Evolutionary conservation across 2,329 filamentous ascomycete genomes (phyloP), one percentile per base, ranked within the genome.

Genomic region (Eutypella sp.): DNA sequence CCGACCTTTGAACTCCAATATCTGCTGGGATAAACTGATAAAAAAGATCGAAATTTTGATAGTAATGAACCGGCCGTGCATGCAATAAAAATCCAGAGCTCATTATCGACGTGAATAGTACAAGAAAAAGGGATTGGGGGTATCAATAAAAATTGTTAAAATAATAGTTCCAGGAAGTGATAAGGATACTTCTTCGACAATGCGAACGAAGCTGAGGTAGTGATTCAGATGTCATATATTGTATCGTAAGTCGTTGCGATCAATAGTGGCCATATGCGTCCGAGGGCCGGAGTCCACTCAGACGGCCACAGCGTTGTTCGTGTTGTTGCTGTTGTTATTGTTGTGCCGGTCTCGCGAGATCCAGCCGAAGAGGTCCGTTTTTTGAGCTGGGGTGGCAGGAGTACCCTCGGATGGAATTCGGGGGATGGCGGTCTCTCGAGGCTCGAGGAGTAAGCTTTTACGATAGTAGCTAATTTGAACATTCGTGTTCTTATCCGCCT

Each of bases 381-480:
- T 63, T 36, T 61, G 55, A 52, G 59, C 40, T 52, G 57, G 48
- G 25, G 49, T 50, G 10, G 57, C 36, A 11, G 52, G 33, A 22
- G 55, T 46, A 54, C 58, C 43, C 51, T 70, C 52, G 56, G 64
- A 22, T 47, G 66, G 56, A 59, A 70, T 47, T 47, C 55, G 45
- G 40, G 62, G 54, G 5, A n/a, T n/a, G n/a, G 56, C 50, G 19
- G 59, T 67, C 59, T 87, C 84, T 40, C 85, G 76, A 9, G 91
- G 91, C 64, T 96, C 91, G 20, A 96, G 76, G 23, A 91, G 70
- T 38, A 95, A 74, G 49, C 89, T 95, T 61, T 92, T 89, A 53
- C 90, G 83, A 66, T 95, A 95, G 63, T 82, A 79, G 33, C 67
- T 74, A 48, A 80, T 74, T 60, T 82, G 78, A n/a, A 78, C 74